These are phyloP conservation scores for Sanghuangporus weigelae DNA, from an alignment of 1,284 basidiomycete genomes.

Conservation along the genomic window DNA sequence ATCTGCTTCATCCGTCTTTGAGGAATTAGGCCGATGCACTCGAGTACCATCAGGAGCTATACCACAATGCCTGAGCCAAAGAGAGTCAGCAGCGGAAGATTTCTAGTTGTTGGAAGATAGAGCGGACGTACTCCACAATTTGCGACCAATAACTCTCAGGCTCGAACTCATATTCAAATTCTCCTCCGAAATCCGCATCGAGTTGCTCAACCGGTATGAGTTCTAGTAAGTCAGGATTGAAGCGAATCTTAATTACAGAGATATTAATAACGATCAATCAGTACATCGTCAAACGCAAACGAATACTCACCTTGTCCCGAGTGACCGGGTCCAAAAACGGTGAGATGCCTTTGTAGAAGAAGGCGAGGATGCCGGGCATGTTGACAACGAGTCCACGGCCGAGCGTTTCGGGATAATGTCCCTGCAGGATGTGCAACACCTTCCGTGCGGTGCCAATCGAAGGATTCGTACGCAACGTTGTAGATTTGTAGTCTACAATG, in stretches of 20 bases:
- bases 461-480: slow-evolving; percentile 76
- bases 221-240: slow-evolving; percentile 78
- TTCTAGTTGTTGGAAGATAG: neutral
- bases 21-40: neutral
- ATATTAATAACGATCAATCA: neutral
- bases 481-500: slow-evolving; percentile 79
- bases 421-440: slow-evolving; percentile 80
- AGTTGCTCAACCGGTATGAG: slow-evolving; percentile 75
- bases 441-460: slow-evolving; percentile 75
- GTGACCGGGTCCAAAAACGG: slow-evolving; percentile 91
- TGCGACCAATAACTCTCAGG: slow-evolving; percentile 76
- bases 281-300: neutral
- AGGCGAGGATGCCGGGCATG: slow-evolving; percentile 72
- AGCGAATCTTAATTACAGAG: slow-evolving; percentile 62
- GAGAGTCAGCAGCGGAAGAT: slow-evolving; percentile 3
- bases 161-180: slow-evolving; percentile 75
- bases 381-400: slow-evolving; percentile 84
- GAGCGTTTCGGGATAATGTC: slow-evolving; percentile 88
- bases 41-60: slow-evolving; percentile 50
- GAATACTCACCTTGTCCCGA: slow-evolving; percentile 67
- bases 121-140: slow-evolving; percentile 52
- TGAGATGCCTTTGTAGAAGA: slow-evolving; percentile 83
- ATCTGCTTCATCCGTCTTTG: neutral
- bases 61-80: slow-evolving; percentile 44
- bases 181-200: slow-evolving; percentile 79